Base-by-base conservation (phyloP, 2,329 filamentous ascomycete genomes). In the Talaromyces sp. region DNA sequence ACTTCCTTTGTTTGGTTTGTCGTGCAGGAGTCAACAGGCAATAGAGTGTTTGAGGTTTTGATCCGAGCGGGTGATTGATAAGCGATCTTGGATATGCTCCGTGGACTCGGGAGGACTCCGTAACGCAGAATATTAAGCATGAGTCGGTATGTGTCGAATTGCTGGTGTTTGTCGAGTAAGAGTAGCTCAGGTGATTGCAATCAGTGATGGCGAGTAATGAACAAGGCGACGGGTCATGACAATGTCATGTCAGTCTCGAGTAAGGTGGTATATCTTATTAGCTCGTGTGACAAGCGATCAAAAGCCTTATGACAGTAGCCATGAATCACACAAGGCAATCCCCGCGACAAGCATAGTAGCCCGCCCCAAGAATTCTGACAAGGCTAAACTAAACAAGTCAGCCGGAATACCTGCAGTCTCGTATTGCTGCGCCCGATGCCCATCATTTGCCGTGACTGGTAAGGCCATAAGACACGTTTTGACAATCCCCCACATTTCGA, bases 321-420 rank as follows among this genome's bases (percentile, higher is more conserved):
- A 33, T 31, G 31, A 27, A 52, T 10, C 25, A 31, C 13, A 31
- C 15, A 47, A 52, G 27, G 25, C 27, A 25, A 52, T n/a, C 49
- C 27, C n/a, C 25, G 33, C n/a, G 27, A 33, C 25, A 33, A n/a
- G 49, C 25, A 31, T 31, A 50, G 31, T 31, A 25, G 8, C 49
- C 49, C 13, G 25, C n/a, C 27, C 27, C 27, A 47, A 47, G n/a
- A 25, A 5, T 27, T 50, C 13, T 31, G 13, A 17, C 47, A 13
- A 52, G 49, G 49, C 49, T 22, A 37, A 19, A 25, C 45, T 37
- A 50, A 31, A 19, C 47, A 52, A 61, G 59, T 61, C 59, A 52
- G 33, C 45, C 33, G 59, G 22, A 8, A 39, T 19, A 25, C n/a
- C 27, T 61, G 58, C 58, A 50, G 11, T 35, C 19, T 56, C 52